Base-by-base conservation (phyloP, 148 eudicot species). In the Cornus controversa region DNA sequence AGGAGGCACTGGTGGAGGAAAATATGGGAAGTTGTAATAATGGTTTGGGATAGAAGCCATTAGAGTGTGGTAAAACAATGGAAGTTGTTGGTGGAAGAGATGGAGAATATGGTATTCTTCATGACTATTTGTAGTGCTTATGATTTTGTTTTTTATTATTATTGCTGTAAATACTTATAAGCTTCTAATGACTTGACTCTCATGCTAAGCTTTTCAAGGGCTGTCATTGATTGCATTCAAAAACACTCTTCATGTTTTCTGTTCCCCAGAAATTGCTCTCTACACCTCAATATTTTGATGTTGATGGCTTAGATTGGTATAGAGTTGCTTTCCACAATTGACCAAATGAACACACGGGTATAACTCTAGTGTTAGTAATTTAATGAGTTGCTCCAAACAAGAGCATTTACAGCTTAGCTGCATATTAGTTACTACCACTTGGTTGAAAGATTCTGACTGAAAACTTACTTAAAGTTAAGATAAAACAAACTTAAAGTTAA, bases 151-250 rank as follows among this genome's bases (percentile, higher is more conserved):
- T 50, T 22, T 66, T 71, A 4, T 1, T 8, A 0, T 54, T 54
- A 54, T 54, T 54, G 62, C 25, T 77, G 69, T 42, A 58, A 23
- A 80, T 70, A 77, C 88, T 87, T 91, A 47, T 71, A 87, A 91
- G 92, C 75, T 74, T 81, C 75, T 27, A 74, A 16, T 87, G 75
- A 85, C 94, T 93, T 93, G 89, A 75, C 87, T 83, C 82, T 37
- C 82, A 90, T 80, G 86, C 84, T 66, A 93, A 85, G 95, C 69
- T 79, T 82, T 75, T 65, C 67, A 71, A 63, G 72, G 71, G 86
- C 37, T 77, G 84, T 79, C 87, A 71, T 87, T 83, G 91, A 64
- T 90, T 92, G 97, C 82, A 87, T 89, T 92, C 31, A 64, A 88
- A 88, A 81, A 65, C 85, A 92, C 88, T 77, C 82, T 57, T 81